These are phyloP conservation scores for Candida sanyaensis DNA, from an alignment of 1,139 yeast species.

Conservation along the genomic window DNA sequence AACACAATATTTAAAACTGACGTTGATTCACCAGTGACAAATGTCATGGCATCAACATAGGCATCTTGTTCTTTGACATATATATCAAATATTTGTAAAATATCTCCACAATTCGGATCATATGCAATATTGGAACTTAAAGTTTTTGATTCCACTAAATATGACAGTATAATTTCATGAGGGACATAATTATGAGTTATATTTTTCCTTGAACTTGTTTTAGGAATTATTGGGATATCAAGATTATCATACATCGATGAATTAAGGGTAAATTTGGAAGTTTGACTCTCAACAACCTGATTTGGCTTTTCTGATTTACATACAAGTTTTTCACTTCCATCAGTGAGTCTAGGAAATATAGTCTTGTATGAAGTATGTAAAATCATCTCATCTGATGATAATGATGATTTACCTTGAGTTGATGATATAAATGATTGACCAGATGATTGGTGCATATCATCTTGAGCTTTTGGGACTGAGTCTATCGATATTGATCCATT, in stretches of 20 bases:
- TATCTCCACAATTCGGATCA: conserved; percentile 39
- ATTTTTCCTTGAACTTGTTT: not conserved
- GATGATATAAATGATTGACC: not conserved
- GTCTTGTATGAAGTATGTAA: not conserved
- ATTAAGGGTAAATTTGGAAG: conserved; percentile 15
- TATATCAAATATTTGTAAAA: conserved; percentile 21
- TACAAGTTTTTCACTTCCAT: not conserved
- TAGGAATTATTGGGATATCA: conserved; percentile 6
- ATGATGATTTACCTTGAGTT: not conserved
- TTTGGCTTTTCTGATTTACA: not conserved
- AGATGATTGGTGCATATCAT: not conserved
- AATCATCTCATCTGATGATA: not conserved
- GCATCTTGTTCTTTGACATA: conserved; percentile 14
- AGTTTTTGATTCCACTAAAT: conserved; percentile 24
- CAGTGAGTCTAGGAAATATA: not conserved
- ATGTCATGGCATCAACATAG: conserved; percentile 28
- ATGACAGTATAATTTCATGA: conserved; percentile 23
- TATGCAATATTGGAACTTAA: conserved; percentile 30
- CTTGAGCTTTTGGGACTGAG: not conserved
- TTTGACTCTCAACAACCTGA: conserved; percentile 12
- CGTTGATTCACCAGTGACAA: conserved; percentile 34
- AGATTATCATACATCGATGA: conserved; percentile 16
- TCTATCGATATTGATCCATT: conserved; percentile 21
- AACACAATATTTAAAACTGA: conserved; percentile 28
- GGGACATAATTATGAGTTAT: conserved; percentile 21